phyloP scores from a whole-genome alignment of 352 stramenopile genomes.

The Globisporangium emineosum region DNA sequence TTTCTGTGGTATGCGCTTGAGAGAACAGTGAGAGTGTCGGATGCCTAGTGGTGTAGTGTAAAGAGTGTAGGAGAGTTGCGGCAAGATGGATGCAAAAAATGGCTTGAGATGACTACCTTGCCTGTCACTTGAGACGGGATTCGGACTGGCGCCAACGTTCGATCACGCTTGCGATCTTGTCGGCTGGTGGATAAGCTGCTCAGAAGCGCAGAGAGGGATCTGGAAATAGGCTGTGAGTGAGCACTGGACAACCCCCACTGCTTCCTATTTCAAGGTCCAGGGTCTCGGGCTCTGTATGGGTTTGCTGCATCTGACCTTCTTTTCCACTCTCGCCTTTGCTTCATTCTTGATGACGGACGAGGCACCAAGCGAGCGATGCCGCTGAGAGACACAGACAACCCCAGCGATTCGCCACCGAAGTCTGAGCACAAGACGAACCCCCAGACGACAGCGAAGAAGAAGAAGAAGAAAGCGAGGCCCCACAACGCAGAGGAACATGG shows the following conservation, averaged over 20 bases:
- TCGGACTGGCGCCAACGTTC: too few species aligned
- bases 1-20: not conserved
- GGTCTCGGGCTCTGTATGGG: not conserved
- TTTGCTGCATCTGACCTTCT: too few species aligned
- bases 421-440: not conserved
- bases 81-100: not conserved
- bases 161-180: not conserved
- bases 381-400: not conserved
- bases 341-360: not conserved
- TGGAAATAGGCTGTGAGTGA: not conserved
- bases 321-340: too few species aligned
- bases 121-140: not conserved
- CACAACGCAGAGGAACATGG: not conserved
- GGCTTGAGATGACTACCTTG: not conserved
- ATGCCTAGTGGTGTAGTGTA: not conserved
- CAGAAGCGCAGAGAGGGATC: not conserved
- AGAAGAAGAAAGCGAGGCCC: slow-evolving; percentile 6
- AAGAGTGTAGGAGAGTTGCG: not conserved
- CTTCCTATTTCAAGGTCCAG: not conserved
- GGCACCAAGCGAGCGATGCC: not conserved
- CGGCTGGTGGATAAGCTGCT: not conserved
- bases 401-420: not conserved
- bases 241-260: not conserved
- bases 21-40: not conserved
- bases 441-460: slow-evolving; percentile 22